Evolutionary conservation across 164 flowering plant species (phyloP).

Genomic region (Annona squamosa): DNA sequence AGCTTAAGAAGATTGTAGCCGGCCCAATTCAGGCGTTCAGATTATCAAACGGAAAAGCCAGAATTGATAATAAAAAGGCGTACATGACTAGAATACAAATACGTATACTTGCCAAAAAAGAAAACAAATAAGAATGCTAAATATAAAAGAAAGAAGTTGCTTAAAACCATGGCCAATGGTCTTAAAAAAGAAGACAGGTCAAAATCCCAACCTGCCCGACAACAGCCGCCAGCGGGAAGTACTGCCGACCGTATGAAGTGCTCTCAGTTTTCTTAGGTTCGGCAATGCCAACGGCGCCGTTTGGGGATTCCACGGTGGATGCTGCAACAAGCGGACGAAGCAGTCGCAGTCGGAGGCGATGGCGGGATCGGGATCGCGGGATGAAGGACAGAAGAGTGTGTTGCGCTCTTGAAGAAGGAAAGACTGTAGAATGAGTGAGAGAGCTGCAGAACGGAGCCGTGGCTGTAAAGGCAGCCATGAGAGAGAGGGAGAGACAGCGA

Average conservation of each 20-base stretch:
- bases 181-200: background rate
- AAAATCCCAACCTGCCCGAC: slow-evolving; percentile 67
- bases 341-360: slow-evolving; percentile 9
- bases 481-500: background rate
- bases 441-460: background rate
- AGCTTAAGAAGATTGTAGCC: no score
- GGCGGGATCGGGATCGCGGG: slow-evolving; percentile 9
- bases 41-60: no score
- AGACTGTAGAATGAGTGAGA: slow-evolving; percentile 15
- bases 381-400: slow-evolving; percentile 15
- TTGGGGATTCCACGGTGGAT: slow-evolving; percentile 36
- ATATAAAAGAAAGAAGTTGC: background rate
- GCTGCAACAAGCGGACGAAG: slow-evolving; percentile 20
- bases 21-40: no score
- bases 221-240: slow-evolving; percentile 91
- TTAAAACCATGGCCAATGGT: background rate
- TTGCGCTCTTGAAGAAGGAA: slow-evolving; percentile 14
- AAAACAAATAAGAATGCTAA: background rate
- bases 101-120: no score
- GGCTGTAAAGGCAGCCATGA: slow-evolving; percentile 4
- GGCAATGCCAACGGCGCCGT: slow-evolving; percentile 43
- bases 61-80: no score
- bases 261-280: slow-evolving; percentile 12
- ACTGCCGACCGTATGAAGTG: slow-evolving; percentile 58
- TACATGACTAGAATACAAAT: no score